Evolutionary conservation across 768 basidiomycete species (phyloP).

Genomic region (Tricholoma sp.): DNA sequence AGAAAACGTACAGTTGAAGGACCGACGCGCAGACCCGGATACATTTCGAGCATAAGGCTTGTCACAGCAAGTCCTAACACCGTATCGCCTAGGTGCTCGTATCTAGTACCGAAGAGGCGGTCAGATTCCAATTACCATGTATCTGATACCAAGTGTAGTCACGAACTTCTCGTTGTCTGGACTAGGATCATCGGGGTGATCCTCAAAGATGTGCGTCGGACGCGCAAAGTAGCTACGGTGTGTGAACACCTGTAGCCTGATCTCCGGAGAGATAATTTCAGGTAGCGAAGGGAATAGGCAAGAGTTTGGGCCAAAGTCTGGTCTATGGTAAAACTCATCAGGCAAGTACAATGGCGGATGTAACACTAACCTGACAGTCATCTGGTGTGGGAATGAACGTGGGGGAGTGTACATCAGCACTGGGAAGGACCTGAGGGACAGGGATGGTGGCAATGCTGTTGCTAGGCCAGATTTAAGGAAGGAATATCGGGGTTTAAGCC

Average conservation of each 20-base stretch:
- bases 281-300: constrained; percentile 57
- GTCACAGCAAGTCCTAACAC: constrained; percentile 70
- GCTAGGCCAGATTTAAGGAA: constrained; percentile 8
- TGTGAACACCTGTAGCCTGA: constrained; percentile 61
- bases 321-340: constrained; percentile 19
- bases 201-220: constrained; percentile 74
- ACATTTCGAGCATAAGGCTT: constrained; percentile 52
- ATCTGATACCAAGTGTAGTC: background rate
- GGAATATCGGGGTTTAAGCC: constrained; percentile 13
- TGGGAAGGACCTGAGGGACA: constrained; percentile 16
- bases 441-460: constrained; percentile 3
- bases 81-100: constrained; percentile 73
- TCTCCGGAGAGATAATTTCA: constrained; percentile 38
- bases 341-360: background rate
- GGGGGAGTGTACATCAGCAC: constrained; percentile 2
- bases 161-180: constrained; percentile 80
- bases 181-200: constrained; percentile 61
- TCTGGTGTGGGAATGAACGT: background rate
- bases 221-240: constrained; percentile 69
- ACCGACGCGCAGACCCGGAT: constrained; percentile 69
- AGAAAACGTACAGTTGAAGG: constrained; percentile 59
- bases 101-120: constrained; percentile 35
- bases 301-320: constrained; percentile 38
- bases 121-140: background rate
- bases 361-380: constrained; percentile 15